These are phyloP conservation scores for Dimocarpus longan DNA, from an alignment of 345 rosid species.

Conservation along the genomic window DNA sequence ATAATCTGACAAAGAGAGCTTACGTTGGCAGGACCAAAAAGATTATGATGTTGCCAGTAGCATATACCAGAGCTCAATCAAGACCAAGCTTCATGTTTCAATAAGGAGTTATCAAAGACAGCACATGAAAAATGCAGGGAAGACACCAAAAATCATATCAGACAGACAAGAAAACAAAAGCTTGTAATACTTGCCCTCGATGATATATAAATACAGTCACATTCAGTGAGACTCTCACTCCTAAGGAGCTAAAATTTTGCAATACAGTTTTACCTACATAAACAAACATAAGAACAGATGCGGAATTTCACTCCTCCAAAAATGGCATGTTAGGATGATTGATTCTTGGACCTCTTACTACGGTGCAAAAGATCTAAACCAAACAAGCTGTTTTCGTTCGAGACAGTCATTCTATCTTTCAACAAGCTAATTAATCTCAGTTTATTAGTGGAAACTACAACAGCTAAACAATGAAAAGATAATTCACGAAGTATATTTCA, in stretches of 20 bases:
- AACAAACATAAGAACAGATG: too few relatives aligned
- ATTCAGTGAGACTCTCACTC: too few relatives aligned
- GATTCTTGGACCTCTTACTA: too few relatives aligned
- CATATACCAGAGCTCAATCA: slow-evolving; percentile 43
- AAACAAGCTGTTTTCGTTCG: too few relatives aligned
- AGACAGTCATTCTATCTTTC: too few relatives aligned
- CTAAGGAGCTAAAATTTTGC: too few relatives aligned
- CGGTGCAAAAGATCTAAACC: too few relatives aligned
- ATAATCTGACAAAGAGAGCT: slow-evolving; percentile 60
- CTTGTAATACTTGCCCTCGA: background rate
- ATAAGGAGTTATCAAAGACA: background rate
- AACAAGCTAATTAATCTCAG: too few relatives aligned
- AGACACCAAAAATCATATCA: background rate
- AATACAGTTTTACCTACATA: too few relatives aligned
- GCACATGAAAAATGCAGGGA: background rate
- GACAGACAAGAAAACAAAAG: background rate
- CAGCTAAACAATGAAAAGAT: background rate
- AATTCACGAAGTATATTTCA: background rate
- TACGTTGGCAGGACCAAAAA: slow-evolving; percentile 51
- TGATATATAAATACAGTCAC: too few relatives aligned
- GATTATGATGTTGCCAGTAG: slow-evolving; percentile 49
- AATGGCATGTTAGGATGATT: too few relatives aligned
- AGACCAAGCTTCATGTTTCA: slow-evolving; percentile 19
- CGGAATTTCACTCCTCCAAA: too few relatives aligned
- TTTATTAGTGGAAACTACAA: background rate